Evolutionary conservation across 495 filamentous ascomycete species (phyloP), one percentile per base, ranked within the genome.

Genomic region (Echria macrotheca): DNA sequence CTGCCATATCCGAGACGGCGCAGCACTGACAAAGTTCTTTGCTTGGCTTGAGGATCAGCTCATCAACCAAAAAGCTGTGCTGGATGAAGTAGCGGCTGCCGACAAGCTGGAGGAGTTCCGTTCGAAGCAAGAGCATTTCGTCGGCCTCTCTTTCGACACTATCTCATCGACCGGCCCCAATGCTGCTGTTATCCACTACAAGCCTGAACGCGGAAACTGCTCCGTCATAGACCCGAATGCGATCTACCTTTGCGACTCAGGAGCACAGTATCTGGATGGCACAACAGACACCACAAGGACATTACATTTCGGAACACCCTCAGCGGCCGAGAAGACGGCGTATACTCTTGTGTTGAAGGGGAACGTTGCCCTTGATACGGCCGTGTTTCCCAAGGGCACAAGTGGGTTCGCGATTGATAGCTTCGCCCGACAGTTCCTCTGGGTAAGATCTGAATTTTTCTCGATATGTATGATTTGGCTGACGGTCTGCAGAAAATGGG

Each of bases 341-440:
- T 97, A 96, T 65, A 99, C 94, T 9, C 75, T 99, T 10, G 94
- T 97, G 0, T 74, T 99, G 14, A 97, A 97, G 69, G 94, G 94
- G n/a, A 80, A 95, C 57, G 93, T 97, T 58, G 89, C 84, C 3
- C 74, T 99, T 12, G 91, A 96, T 60, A 80, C 78, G 42, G 86
- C 84, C 2, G 73, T 95, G 1, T 99, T 96, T 64, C 94, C 94
- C 12, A 96, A 96, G 67, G 91, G 91, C 7, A 96, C 91, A 0
- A 93, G 78, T 36, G 94, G 94, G 3, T 96, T 90, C 67, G 90
- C 93, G 3, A 70, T 99, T 23, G 94, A 99, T 69, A 75, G 81
- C 4, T 69, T 96, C 28, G 94, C 94, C 12, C 82, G 94, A 40
- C 94, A 99, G 57, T 87, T 84, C 63, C 74, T 99, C 46, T 99